These are phyloP conservation scores for Urochloa ruziziensis DNA, from an alignment of 176 grass and related monocot genomes.

Conservation along the genomic window DNA sequence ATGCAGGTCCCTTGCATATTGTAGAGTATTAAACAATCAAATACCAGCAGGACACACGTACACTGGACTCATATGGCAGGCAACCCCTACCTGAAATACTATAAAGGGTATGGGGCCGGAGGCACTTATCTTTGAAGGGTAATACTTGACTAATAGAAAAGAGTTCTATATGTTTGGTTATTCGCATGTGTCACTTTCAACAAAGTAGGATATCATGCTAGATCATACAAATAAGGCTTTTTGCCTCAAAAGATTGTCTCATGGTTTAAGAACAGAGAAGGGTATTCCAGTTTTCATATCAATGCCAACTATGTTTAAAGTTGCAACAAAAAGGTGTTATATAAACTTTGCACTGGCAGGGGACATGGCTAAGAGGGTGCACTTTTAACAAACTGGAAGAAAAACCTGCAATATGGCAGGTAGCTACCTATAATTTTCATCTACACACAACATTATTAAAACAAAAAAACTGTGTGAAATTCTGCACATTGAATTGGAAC, in stretches of 20 bases:
- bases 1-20: background rate
- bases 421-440: background rate
- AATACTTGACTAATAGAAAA: background rate
- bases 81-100: background rate
- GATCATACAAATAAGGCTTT: background rate
- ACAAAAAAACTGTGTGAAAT: background rate
- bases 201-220: background rate
- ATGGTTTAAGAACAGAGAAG: background rate
- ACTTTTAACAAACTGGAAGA: background rate
- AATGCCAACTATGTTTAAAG: background rate
- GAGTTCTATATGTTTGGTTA: background rate
- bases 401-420: background rate
- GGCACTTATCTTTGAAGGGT: background rate
- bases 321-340: background rate
- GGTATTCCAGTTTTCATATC: background rate
- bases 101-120: too few relatives aligned
- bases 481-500: background rate
- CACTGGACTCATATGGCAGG: background rate
- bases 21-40: background rate
- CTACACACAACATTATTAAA: background rate
- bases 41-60: background rate
- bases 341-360: background rate
- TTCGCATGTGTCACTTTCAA: background rate
- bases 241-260: background rate
- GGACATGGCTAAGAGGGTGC: background rate